Base-by-base conservation (phyloP, 352 stramenopile species). In the Pythium insidiosum region DNA sequence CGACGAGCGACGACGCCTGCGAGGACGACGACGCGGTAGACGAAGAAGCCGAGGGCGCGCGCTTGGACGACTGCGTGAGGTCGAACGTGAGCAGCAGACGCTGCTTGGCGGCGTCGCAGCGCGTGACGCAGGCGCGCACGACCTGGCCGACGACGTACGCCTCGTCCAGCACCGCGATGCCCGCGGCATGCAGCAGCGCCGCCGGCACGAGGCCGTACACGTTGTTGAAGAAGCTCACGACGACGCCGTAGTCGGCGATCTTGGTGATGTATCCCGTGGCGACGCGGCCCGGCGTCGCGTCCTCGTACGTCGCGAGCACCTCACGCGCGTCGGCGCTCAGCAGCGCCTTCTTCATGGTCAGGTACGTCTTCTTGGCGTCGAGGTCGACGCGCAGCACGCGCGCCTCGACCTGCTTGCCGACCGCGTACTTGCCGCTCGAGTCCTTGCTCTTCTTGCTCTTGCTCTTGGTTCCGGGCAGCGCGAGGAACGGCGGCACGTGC, bases 161-260 rank as follows among this genome's bases (percentile, higher is more conserved):
- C 30, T 95, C 73, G 23, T 85, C 70, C 6, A 95, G 61, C 47
- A 93, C 84, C 6, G 67, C 58, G 35, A 96, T 86, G 12, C 87
- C 87, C 3, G 85, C 82, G 34, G 85, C 59, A 21, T 74, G 68
- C 21, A 98, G 60, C 47, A 92, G 75, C 33, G 71, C 76, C 2
- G 87, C 85, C 0, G 83, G 86, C 5, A 98, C 88, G 24, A 95
- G 63, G 21, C 95, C 95, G 57, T 97, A 95, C 20, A 98, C 88
- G 43, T 91, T 90, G 58, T 97, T 95, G 76, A 94, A 98, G 57
- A 98, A 98, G 31, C 78, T 97, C 21, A 98, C 88, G 45, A 93
- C 91, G 13, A 98, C 64, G 19, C 91, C 89, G 45, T 85, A 90
- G 19, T 95, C 72, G 45, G 92, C 88, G 31, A 98, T 85, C 56